Evolutionary conservation across 1,284 basidiomycete species (phyloP), one percentile per base, ranked within the genome.

Genomic region (Apiotrichum brassicae): DNA sequence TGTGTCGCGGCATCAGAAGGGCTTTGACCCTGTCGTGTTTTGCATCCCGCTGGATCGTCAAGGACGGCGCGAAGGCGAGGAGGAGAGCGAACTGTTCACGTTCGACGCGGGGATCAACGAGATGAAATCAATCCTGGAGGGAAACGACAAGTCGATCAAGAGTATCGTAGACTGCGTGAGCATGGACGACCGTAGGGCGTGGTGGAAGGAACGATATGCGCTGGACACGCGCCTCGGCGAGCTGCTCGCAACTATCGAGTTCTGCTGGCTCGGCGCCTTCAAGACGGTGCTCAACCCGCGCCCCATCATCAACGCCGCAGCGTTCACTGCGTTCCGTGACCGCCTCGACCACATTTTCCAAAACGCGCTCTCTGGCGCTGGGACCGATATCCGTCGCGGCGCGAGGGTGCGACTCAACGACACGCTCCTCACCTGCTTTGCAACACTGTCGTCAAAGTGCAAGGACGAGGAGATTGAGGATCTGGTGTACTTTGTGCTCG

Each of bases 251-350:
- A 87, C 83, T 55, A 84, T 99, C 32, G 94, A 98, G 68, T 90
- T 87, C 62, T 90, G 86, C 62, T 98, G 95, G 95, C 77, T 99
- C 3, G 94, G 95, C 2, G 91, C 86, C 20, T 97, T 97, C 81
- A 97, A 97, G 87, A 85, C 86, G 0, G 84, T 90, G 57, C 73
- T 89, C 36, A 82, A 78, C 59, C 78, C 79, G 25, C 78, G 79
- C 1, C 71, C 73, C n/a, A 68, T 73, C 33, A 62, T 79, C 16
- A 73, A 78, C 4, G 40, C 74, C 2, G 77, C 79, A 5, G 69
- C 77, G 3, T 73, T 86, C 25, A 63, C 72, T 0, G 76, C 80
- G 14, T 78, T 95, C 56, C 77, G 84, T 14, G 56, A 63, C 2
- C 81, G 82, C 23, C 75, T 95, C 25, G 86, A 90, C 57, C 82